phyloP scores from a whole-genome alignment of 2,329 filamentous ascomycete species.

The Bipolaris zeicola region DNA sequence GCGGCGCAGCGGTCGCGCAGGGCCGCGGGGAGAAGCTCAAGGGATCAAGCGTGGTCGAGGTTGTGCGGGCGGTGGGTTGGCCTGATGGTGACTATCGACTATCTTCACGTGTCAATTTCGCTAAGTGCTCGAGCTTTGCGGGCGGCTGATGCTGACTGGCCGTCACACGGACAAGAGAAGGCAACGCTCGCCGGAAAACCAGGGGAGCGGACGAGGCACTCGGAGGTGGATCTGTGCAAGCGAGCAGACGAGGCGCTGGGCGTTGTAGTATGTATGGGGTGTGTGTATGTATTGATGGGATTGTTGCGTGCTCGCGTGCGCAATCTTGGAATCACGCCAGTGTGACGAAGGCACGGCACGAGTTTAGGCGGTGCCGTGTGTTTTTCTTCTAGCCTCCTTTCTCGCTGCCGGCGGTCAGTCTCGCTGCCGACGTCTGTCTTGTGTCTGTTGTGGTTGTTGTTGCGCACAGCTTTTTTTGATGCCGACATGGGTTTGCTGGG shows the following conservation, averaged over 20 bases:
- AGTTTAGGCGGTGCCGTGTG: slow-evolving; percentile 1
- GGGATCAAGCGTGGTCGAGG: slow-evolving; percentile 24
- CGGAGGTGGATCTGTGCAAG: slow-evolving; percentile 17
- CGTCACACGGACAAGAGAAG: background rate
- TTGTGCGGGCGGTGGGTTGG: slow-evolving; percentile 11
- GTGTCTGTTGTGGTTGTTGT: background rate
- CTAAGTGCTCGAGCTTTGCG: slow-evolving; percentile 13
- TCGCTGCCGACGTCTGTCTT: background rate
- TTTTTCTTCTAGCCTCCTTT: background rate
- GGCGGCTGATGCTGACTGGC: slow-evolving; percentile 7
- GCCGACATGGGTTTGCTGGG: background rate
- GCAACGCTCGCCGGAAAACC: background rate
- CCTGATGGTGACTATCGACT: slow-evolving; percentile 14
- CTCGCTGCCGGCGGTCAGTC: background rate
- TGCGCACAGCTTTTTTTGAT: background rate
- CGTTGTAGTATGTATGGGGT: no score
- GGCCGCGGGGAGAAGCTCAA: slow-evolving; percentile 27
- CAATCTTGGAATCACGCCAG: slow-evolving; percentile 23
- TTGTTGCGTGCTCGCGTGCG: slow-evolving; percentile 43
- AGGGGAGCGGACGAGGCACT: background rate
- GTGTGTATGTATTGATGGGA: background rate
- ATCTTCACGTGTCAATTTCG: slow-evolving; percentile 44
- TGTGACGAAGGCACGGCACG: slow-evolving; percentile 5
- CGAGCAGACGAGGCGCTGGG: slow-evolving; percentile 30
- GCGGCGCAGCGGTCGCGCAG: slow-evolving; percentile 40